These are phyloP conservation scores for Coemansia sp. DNA, from an alignment of 192 early-diverging fungal species.

Conservation along the genomic window DNA sequence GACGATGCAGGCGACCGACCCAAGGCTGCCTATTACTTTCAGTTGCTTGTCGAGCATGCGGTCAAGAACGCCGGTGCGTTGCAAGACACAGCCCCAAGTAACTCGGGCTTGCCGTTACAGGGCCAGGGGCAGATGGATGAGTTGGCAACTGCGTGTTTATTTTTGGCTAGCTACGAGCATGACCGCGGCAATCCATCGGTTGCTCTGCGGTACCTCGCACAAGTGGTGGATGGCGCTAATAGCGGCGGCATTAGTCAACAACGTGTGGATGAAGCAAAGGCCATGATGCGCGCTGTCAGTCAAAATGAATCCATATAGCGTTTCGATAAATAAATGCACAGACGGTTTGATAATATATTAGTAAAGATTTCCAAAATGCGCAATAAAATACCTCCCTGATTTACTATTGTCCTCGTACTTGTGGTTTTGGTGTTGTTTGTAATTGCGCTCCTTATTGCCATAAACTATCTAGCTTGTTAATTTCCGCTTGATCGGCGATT, in stretches of 20 bases:
- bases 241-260: constrained; percentile 28
- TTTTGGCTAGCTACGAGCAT: constrained; percentile 39
- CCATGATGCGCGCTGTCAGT: constrained; percentile 35
- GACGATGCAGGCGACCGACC: constrained; percentile 54
- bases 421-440: too few relatives aligned
- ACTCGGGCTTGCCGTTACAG: neutral
- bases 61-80: constrained; percentile 21
- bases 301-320: neutral
- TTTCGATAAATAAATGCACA: too few relatives aligned
- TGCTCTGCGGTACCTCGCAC: constrained; percentile 35
- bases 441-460: too few relatives aligned
- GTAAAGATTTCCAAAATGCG: too few relatives aligned
- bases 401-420: too few relatives aligned
- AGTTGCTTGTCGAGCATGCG: constrained; percentile 39
- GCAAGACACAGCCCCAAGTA: neutral
- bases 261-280: constrained; percentile 38
- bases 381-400: too few relatives aligned
- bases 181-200: constrained; percentile 26
- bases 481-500: too few relatives aligned
- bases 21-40: constrained; percentile 62
- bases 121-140: constrained; percentile 34
- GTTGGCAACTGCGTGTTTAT: constrained; percentile 42
- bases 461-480: too few relatives aligned
- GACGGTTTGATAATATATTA: too few relatives aligned
- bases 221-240: constrained; percentile 33